These are phyloP conservation scores for Xylariaceae sp. DNA, from an alignment of 2,329 filamentous ascomycete genomes.

Conservation along the genomic window DNA sequence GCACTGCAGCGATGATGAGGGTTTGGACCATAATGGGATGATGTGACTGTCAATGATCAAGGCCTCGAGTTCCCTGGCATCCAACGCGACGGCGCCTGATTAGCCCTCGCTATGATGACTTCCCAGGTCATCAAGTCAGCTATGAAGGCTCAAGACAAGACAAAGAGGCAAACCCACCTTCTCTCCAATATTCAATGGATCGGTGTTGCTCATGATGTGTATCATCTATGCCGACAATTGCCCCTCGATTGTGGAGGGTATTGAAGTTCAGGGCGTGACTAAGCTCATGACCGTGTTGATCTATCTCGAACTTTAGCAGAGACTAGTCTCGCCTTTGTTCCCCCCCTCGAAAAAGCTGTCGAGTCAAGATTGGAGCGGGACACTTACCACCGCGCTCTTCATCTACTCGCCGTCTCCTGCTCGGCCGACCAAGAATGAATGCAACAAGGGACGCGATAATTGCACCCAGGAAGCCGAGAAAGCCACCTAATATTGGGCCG, in stretches of 20 bases:
- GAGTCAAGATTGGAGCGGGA: background rate
- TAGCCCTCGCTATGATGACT: too few species aligned
- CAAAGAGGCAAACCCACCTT: too few species aligned
- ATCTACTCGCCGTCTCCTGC: constrained; percentile 3
- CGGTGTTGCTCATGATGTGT: background rate
- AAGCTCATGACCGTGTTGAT: background rate
- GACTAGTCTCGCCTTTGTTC: too few species aligned
- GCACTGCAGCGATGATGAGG: too few species aligned
- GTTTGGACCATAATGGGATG: too few species aligned
- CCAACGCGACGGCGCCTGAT: too few species aligned
- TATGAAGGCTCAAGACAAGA: too few species aligned
- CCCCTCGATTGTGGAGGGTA: background rate
- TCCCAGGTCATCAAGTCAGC: too few species aligned
- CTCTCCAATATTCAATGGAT: background rate
- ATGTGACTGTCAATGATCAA: too few species aligned
- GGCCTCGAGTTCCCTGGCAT: too few species aligned
- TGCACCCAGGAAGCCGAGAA: constrained; percentile 9
- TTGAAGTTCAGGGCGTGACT: background rate
- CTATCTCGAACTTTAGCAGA: background rate
- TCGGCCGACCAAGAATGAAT: constrained; percentile 1
- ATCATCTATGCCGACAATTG: background rate
- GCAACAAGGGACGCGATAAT: constrained; percentile 8
- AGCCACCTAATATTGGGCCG: constrained; percentile 7
- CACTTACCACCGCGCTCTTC: constrained; percentile 4
- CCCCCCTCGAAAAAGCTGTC: too few species aligned